Evolutionary conservation across 768 basidiomycete species (phyloP), one percentile per base, ranked within the genome.

Genomic region (Hydnomerulius pinastri): DNA sequence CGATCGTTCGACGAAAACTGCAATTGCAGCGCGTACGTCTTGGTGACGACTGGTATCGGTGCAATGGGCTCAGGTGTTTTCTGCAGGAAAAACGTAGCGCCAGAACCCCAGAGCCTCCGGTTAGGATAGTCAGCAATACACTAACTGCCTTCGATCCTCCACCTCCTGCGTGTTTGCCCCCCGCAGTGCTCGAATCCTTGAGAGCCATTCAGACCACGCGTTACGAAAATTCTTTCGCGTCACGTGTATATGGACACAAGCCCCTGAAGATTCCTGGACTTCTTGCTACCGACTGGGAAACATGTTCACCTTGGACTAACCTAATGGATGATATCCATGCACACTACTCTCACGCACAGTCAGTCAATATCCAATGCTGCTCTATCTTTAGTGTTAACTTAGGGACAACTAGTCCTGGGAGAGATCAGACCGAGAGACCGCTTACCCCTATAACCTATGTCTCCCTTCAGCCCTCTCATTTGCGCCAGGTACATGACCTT

Each of bases 221-320:
- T 3, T 90, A 82, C 64, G 74, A 76, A 49, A 71, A 65, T 51
- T 90, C 87, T 0, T 90, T 92, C 54, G 66, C 83, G 29, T 81
- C 84, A 41, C 82, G 90, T 12, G 61, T 90, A 11, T 72, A 76
- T 41, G 85, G 85, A 18, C 50, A 58, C 29, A 55, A 35, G 2
- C 47, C 54, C 21, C 57, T 46, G n/a, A 68, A 54, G 42, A 48
- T 55, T 12, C 58, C 58, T 10, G 67, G 71, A 29, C 60, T 78
- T 24, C 74, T 90, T 33, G 76, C 81, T 9, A 71, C 83, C 21
- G 88, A 91, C 65, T 91, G 87, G 88, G 83, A 87, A 62, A 82
- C 79, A 4, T 71, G 70, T 33, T 68, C 87, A 4, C 82, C 86
- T 0, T 92, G 90, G 90, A 84, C 85, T 77, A 68, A 76, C 30